A percentile compares a stretch with the other conserved stretches of the same genome.
phyloP scores from a whole-genome alignment of 192 early-diverging fungal species.

The Radiomyces spectabilis region DNA sequence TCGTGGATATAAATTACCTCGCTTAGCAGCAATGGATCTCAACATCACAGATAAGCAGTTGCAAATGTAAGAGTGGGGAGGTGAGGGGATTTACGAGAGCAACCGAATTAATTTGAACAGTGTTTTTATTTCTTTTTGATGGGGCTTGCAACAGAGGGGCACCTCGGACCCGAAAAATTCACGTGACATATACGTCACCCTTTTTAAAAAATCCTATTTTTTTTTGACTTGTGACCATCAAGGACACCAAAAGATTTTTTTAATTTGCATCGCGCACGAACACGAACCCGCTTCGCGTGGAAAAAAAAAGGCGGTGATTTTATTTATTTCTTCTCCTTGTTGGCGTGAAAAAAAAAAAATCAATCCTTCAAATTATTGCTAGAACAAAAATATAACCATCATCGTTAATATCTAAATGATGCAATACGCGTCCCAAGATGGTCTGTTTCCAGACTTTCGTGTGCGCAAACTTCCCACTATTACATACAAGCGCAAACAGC shows the following conservation, averaged over 20 bases:
- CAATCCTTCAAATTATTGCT: not conserved
- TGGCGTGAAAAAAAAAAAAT: no score
- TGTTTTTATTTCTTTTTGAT: not conserved
- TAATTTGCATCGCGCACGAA: no score
- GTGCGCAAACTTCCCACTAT: not conserved
- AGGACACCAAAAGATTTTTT: no score
- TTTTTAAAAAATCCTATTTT: not conserved
- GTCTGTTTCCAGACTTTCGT: not conserved
- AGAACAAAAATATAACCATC: not conserved
- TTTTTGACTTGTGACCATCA: not conserved
- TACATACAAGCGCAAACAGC: not conserved
- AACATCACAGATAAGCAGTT: slow-evolving; percentile 22
- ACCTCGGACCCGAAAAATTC: no score
- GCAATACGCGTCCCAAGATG: not conserved
- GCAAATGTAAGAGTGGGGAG: slow-evolving; percentile 9
- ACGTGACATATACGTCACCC: no score
- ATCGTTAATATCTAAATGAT: not conserved
- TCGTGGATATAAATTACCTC: slow-evolving; percentile 11
- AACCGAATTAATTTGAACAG: not conserved
- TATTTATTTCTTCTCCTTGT: slow-evolving; percentile 1
- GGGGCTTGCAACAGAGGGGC: not conserved
- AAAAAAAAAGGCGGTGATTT: not conserved
- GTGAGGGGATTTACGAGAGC: slow-evolving; percentile 3
- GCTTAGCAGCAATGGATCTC: slow-evolving; percentile 22
- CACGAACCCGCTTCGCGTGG: not conserved